Conservation (phyloP, 352 stramenopile genomes). For the Pythium utonaiense region DNA sequence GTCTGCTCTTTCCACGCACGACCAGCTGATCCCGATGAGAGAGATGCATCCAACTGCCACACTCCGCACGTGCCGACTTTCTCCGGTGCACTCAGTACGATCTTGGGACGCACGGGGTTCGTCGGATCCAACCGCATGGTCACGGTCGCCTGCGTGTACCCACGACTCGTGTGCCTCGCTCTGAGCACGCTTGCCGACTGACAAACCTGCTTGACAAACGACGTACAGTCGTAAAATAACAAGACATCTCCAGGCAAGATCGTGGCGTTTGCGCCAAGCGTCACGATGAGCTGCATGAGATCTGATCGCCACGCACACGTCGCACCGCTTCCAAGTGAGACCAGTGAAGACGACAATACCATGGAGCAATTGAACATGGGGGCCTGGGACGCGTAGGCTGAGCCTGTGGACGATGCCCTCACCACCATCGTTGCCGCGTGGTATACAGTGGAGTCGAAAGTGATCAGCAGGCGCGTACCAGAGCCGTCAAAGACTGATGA, state of each 20-base stretch:
- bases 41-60: conserved; percentile 45
- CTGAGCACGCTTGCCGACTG: conserved; percentile 43
- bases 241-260: conserved; percentile 40
- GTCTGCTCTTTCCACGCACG: conserved; percentile 34
- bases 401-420: conserved; percentile 3
- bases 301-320: conserved; percentile 53
- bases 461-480: conserved; percentile 47
- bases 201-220: conserved; percentile 45
- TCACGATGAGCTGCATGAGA: conserved; percentile 43
- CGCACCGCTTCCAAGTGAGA: conserved; percentile 35
- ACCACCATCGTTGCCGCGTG: conserved; percentile 63
- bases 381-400: conserved; percentile 22
- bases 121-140: conserved; percentile 25
- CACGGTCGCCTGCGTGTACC: conserved; percentile 52
- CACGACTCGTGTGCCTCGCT: conserved; percentile 43
- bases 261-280: conserved; percentile 40
- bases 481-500: conserved; percentile 48
- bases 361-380: conserved; percentile 39
- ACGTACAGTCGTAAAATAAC: conserved; percentile 45
- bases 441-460: conserved; percentile 65
- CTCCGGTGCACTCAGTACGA: conserved; percentile 47
- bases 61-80: conserved; percentile 57
- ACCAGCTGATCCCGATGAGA: conserved; percentile 51
- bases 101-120: conserved; percentile 33
- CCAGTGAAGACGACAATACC: conserved; percentile 46